Conservation (phyloP, 2,329 filamentous ascomycete species). For the Alternaria sp. region DNA sequence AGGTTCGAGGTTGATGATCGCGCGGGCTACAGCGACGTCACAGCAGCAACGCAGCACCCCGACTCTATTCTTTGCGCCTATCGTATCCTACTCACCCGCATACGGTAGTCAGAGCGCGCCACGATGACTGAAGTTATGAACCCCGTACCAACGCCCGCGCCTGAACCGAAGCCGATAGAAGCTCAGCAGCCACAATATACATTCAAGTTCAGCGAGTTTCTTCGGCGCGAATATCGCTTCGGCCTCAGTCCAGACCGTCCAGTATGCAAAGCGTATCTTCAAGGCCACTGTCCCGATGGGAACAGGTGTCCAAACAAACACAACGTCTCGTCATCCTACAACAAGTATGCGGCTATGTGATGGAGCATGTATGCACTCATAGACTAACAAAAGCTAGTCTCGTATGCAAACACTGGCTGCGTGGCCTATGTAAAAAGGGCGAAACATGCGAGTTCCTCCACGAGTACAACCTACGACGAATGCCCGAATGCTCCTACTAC, state of each 20-base stretch:
- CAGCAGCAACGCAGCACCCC: background rate
- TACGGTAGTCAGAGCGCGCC: background rate
- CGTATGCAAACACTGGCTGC: constrained; percentile 98
- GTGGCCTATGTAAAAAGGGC: constrained; percentile 96
- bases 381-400: constrained; percentile 57
- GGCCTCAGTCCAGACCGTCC: constrained; percentile 74
- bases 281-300: constrained; percentile 86
- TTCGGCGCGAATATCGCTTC: constrained; percentile 82
- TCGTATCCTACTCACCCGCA: background rate
- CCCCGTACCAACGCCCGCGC: constrained; percentile 17
- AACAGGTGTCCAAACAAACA: constrained; percentile 87
- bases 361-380: background rate
- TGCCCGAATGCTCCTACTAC: constrained; percentile 98
- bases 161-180: constrained; percentile 40
- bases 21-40: background rate
- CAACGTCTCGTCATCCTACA: constrained; percentile 66
- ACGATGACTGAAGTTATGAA: constrained; percentile 42
- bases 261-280: constrained; percentile 82
- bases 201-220: constrained; percentile 87
- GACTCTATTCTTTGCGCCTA: background rate
- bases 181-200: constrained; percentile 57
- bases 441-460: constrained; percentile 97
- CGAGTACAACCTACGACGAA: constrained; percentile 97
- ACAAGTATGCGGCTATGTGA: constrained; percentile 57
- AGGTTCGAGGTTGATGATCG: background rate